Evolutionary conservation across 148 eudicot genomes (phyloP), one percentile per base, ranked within the genome.

Genomic region (Linanthus parryae): DNA sequence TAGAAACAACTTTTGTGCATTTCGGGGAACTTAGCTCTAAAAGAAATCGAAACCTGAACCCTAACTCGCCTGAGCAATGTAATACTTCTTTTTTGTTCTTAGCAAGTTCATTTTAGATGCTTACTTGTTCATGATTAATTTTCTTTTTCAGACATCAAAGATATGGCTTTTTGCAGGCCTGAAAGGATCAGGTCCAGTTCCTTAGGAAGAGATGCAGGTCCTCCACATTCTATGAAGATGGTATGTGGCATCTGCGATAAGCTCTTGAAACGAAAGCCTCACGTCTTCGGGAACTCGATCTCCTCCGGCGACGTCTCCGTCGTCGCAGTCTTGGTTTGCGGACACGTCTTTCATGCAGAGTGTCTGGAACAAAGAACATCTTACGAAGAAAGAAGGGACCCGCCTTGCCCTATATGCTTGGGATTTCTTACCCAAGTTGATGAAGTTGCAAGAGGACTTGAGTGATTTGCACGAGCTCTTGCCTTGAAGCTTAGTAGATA

Each of bases 301-400:
- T 34, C 73, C 9, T 56, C 68, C 8, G 76, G 63, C 19, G 88
- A 85, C 49, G 64, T 63, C 23, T 77, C 83, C 10, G 81, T 82
- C 23, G 84, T 78, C 34, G 95, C 88, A 7, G 82, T 90, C 61
- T 61, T 90, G 68, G 85, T 76, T 23, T 90, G 97, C 40, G 95
- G 97, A 21, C 97, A 90, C 44, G 63, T 65, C 24, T 90, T 66
- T 69, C 97, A 90, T 54, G 95, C 84, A 8, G 88, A 78, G 22
- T 90, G 97, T 69, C 54, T 90, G 68, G 97, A 90, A 53, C 62
- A 68, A 55, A 65, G 58, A 63, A 90, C 95, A 8, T 11, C 41
- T 50, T 48, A 66, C 15, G 88, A 78, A 66, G 85, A 83, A 46
- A 74, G 49, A 61, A 45, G 66, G 30, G 97, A 90, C 48, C 97